phyloP scores from a whole-genome alignment of 139 green algal genomes.

The Chlorella sorokiniana region DNA sequence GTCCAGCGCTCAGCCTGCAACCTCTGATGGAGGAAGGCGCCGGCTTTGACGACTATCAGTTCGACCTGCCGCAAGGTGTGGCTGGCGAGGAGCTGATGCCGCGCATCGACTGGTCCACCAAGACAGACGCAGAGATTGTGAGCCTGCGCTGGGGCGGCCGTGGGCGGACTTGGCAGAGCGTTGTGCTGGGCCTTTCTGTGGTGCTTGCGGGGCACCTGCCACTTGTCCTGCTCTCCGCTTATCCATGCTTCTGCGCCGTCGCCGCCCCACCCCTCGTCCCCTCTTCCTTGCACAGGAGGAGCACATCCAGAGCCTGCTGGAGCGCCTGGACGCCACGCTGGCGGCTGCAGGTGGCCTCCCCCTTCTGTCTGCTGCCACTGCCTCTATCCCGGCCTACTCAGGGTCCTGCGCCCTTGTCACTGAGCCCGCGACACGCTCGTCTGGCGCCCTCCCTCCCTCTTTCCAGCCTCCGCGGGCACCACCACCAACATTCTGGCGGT shows the following conservation, averaged over 20 bases:
- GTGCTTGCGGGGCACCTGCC: not conserved
- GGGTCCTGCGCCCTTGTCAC: no score
- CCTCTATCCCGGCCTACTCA: not conserved
- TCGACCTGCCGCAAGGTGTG: not conserved
- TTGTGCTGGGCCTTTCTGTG: no score
- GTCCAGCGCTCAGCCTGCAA: not conserved
- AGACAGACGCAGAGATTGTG: constrained; percentile 23
- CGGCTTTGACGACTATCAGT: constrained; percentile 23
- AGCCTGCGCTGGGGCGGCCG: not conserved
- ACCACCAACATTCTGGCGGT: constrained; percentile 13
- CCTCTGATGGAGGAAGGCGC: constrained; percentile 6
- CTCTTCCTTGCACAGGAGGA: constrained; percentile 16
- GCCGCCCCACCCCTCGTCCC: no score
- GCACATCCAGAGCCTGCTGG: constrained; percentile 29
- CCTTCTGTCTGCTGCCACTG: not conserved
- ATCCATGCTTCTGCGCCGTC: not conserved
- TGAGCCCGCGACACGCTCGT: not conserved
- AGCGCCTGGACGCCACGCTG: constrained; percentile 21
- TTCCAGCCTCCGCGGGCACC: not conserved
- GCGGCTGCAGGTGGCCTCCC: not conserved
- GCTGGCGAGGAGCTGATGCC: not conserved
- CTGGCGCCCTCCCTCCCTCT: not conserved
- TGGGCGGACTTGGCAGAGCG: no score
- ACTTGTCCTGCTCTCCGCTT: not conserved
- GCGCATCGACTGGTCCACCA: constrained; percentile 2